Evolutionary conservation across 768 basidiomycete genomes (phyloP).

Genomic region (Phylloporus arenicola): DNA sequence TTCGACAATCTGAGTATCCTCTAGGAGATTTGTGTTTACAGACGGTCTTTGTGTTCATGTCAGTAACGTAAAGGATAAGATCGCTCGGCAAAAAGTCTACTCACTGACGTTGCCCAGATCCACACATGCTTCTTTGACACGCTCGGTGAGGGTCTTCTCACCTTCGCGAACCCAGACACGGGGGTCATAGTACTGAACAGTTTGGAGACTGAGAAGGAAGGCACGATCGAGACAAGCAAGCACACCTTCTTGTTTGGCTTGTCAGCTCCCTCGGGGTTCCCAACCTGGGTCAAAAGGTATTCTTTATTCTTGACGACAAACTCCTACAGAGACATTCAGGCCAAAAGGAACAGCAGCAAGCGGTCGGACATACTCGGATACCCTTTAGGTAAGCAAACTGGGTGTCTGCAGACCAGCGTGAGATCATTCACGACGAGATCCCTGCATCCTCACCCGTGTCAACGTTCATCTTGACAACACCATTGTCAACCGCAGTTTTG

Average conservation of each 20-base stretch:
- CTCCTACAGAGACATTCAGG: conserved; percentile 44
- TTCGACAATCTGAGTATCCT: neutral
- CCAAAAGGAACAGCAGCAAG: neutral
- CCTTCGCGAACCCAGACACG: conserved; percentile 99
- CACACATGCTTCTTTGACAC: conserved; percentile 89
- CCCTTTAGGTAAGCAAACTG: conserved; percentile 89
- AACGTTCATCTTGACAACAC: conserved; percentile 99
- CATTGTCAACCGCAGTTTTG: conserved; percentile 80
- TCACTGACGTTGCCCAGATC: conserved; percentile 74
- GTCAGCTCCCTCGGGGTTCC: conserved; percentile 94
- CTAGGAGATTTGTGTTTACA: conserved; percentile 13
- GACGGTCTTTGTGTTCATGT: conserved; percentile 14
- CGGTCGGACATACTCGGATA: conserved; percentile 52
- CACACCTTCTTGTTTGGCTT: conserved; percentile 98
- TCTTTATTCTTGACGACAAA: conserved; percentile 82
- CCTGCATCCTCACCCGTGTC: conserved; percentile 58
- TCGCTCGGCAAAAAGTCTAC: conserved; percentile 16
- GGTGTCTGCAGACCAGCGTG: conserved; percentile 45
- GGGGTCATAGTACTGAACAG: conserved; percentile 76
- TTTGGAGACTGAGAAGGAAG: neutral
- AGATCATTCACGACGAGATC: neutral
- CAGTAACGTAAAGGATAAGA: neutral
- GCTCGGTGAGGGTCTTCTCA: conserved; percentile 82
- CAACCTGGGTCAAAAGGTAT: conserved; percentile 87
- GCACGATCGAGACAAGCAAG: neutral